Evolutionary conservation across 2,329 filamentous ascomycete species (phyloP).

Genomic region (Rutstroemia sydowiana): DNA sequence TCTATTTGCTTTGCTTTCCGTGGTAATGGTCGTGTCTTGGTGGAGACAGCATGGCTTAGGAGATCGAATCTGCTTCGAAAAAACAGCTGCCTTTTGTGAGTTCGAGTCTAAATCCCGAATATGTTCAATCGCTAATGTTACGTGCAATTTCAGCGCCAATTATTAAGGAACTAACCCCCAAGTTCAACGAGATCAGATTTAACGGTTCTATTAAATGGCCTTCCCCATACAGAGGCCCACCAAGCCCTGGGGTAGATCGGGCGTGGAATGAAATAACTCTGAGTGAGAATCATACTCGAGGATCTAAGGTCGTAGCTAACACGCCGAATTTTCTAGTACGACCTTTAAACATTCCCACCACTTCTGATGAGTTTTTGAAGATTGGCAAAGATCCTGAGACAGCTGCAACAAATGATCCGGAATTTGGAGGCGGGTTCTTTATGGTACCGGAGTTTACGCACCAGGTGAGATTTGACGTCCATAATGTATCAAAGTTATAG

Average conservation of each 20-base stretch:
- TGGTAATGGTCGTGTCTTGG: too few relatives aligned
- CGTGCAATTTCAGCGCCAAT: neutral
- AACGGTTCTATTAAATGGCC: neutral
- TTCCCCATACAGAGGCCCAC: constrained; percentile 1
- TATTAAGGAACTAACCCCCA: neutral
- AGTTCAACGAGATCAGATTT: neutral
- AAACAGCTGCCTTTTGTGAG: neutral
- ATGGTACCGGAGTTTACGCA: neutral
- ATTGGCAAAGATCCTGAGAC: neutral
- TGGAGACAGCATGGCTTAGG: too few relatives aligned
- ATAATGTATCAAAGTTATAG: too few relatives aligned
- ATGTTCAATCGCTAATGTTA: neutral
- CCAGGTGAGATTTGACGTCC: too few relatives aligned
- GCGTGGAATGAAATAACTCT: neutral
- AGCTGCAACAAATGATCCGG: neutral
- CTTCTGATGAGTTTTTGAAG: neutral
- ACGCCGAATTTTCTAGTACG: too few relatives aligned
- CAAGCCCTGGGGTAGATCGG: neutral
- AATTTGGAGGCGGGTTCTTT: neutral
- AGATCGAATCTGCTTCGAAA: too few relatives aligned
- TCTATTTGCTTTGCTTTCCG: too few relatives aligned
- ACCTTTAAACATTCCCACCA: neutral
- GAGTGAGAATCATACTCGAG: too few relatives aligned
- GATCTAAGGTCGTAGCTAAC: too few relatives aligned
- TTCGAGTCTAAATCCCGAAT: neutral